These are phyloP conservation scores for Chenopodium formosanum DNA, from an alignment of 148 eudicot genomes.

Conservation along the genomic window DNA sequence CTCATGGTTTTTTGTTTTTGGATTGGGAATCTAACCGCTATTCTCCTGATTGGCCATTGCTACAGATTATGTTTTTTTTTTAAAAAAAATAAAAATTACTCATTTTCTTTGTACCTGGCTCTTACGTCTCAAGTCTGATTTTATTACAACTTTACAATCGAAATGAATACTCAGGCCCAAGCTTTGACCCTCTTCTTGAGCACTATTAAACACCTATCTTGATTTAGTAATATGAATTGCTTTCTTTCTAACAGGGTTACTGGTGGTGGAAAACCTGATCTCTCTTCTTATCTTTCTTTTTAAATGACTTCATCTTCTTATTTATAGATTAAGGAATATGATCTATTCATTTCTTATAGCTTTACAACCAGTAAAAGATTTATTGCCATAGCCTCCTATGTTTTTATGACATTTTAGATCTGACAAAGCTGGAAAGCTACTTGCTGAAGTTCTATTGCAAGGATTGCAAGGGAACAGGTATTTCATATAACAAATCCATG, in stretches of 20 bases:
- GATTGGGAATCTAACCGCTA: neutral
- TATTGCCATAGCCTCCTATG: neutral
- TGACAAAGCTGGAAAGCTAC: conserved; percentile 95
- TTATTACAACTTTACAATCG: neutral
- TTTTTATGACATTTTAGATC: conserved; percentile 48
- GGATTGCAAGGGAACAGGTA: conserved; percentile 97
- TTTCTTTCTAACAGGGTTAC: neutral
- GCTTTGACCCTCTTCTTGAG: neutral
- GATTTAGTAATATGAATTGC: neutral
- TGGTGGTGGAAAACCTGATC: neutral
- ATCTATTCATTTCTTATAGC: conserved; percentile 4
- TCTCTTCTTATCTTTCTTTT: neutral
- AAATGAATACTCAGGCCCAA: neutral
- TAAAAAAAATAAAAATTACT: too few species aligned
- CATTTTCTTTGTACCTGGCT: neutral
- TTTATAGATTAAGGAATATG: neutral
- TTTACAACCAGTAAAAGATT: neutral
- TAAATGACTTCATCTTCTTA: neutral
- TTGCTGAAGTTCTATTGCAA: conserved; percentile 81
- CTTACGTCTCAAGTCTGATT: neutral
- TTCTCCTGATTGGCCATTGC: neutral
- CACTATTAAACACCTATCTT: neutral
- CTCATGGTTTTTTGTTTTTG: neutral
- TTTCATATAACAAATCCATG: conserved; percentile 10
- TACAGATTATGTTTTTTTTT: neutral